phyloP scores from a whole-genome alignment of 352 stramenopile genomes.

The Pythium apleroticum region DNA sequence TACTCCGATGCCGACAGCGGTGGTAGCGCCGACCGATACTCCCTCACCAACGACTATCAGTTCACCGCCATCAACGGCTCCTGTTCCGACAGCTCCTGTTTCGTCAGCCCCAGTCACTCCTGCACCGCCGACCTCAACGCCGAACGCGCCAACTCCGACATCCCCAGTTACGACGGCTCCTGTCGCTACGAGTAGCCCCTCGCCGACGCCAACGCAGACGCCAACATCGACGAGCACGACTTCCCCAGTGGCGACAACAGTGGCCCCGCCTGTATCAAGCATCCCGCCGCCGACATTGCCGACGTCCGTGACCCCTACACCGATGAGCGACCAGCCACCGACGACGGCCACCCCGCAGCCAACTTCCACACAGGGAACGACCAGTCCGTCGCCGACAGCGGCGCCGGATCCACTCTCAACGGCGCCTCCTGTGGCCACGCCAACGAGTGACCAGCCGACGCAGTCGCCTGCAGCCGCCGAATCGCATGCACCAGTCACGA shows the following conservation, averaged over 20 bases:
- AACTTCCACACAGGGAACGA: not conserved
- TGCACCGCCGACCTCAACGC: not conserved
- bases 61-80: not conserved
- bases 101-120: not conserved
- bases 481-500: not conserved
- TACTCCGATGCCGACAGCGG: not conserved
- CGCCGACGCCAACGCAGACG: not conserved
- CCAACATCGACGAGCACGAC: not conserved
- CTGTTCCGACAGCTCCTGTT: not conserved
- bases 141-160: not conserved
- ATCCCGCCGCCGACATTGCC: not conserved
- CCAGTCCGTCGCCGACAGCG: not conserved
- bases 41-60: conserved; percentile 7
- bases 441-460: not conserved
- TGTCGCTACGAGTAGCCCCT: too few relatives aligned
- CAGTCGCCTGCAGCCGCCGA: not conserved
- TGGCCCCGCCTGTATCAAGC: not conserved
- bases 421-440: not conserved
- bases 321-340: not conserved
- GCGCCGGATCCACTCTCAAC: too few relatives aligned
- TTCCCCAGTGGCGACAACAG: not conserved
- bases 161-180: conserved; percentile 5
- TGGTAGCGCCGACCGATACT: not conserved
- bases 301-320: not conserved
- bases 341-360: not conserved